A percentile compares a stretch with the other conserved stretches of the same genome.
These are phyloP conservation scores for Conoideocrella luteorostrata DNA, from an alignment of 2,329 filamentous ascomycete genomes.

Conservation along the genomic window DNA sequence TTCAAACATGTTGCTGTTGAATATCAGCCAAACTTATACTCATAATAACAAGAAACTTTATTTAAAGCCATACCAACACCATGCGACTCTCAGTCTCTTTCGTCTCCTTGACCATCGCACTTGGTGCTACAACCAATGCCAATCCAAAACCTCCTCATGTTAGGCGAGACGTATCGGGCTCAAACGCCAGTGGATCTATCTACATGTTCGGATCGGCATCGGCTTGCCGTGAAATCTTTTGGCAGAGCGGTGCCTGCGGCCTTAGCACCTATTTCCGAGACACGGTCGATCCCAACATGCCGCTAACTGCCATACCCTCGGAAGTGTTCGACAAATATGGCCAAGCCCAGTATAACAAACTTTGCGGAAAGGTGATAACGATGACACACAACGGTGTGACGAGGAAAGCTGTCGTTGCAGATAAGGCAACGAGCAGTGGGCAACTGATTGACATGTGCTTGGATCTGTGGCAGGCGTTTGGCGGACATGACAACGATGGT, in stretches of 20 bases:
- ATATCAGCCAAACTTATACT: too few species aligned
- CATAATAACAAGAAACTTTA: too few species aligned
- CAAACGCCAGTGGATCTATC: constrained; percentile 12
- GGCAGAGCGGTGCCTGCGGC: constrained; percentile 10
- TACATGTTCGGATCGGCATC: constrained; percentile 9
- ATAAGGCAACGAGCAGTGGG: constrained; percentile 10
- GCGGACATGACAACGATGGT: constrained; percentile 10
- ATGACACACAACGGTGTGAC: constrained; percentile 12
- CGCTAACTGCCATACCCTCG: constrained; percentile 11
- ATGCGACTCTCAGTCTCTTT: too few species aligned
- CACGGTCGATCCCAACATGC: constrained; percentile 3
- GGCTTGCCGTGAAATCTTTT: constrained; percentile 7
- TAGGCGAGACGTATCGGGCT: background rate
- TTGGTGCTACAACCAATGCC: background rate
- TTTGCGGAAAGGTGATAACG: constrained; percentile 12
- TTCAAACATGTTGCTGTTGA: too few species aligned
- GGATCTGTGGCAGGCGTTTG: constrained; percentile 11
- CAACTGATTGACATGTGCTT: constrained; percentile 12
- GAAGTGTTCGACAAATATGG: constrained; percentile 10
- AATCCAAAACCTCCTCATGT: background rate
- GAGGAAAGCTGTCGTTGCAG: constrained; percentile 9
- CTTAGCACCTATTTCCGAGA: constrained; percentile 12
- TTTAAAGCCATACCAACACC: too few species aligned
- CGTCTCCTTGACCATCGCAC: too few species aligned
- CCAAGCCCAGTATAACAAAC: constrained; percentile 11